Conservation (phyloP, 495 filamentous ascomycete genomes). For the Clavariopsis aquatica region DNA sequence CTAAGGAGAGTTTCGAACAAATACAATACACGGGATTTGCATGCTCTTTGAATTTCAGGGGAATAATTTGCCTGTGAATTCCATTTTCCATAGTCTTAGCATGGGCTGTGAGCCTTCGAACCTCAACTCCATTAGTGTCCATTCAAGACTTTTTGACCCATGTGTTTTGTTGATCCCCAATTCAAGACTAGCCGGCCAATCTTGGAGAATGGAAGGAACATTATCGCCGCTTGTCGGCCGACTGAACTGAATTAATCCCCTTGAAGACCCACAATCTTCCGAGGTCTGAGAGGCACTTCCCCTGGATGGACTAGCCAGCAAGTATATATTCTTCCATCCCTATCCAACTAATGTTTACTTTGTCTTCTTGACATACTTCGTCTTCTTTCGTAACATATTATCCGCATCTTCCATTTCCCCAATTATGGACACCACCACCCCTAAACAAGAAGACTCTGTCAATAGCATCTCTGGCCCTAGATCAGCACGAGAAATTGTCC, state of each 20-base stretch:
- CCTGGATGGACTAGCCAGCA: too few species aligned
- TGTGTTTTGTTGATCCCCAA: too few species aligned
- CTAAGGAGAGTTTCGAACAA: too few species aligned
- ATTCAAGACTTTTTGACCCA: too few species aligned
- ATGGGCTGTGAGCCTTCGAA: too few species aligned
- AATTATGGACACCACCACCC: background rate
- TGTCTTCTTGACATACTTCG: background rate
- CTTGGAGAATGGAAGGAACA: background rate
- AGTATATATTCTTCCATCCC: background rate
- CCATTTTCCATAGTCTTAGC: too few species aligned
- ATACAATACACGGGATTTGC: too few species aligned
- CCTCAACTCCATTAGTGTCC: too few species aligned
- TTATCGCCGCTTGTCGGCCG: constrained; percentile 9
- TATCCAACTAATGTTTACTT: background rate
- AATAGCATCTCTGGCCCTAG: background rate
- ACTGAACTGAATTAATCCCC: background rate
- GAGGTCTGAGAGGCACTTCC: too few species aligned
- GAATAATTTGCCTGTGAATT: too few species aligned
- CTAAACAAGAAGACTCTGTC: background rate
- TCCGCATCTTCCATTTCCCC: background rate
- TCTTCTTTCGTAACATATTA: background rate
- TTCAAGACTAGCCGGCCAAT: background rate
- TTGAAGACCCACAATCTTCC: background rate
- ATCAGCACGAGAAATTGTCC: background rate
- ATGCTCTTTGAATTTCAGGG: too few species aligned